Base-by-base conservation (phyloP, 169 alveolate genomes). In the Eimeria necatrix region DNA sequence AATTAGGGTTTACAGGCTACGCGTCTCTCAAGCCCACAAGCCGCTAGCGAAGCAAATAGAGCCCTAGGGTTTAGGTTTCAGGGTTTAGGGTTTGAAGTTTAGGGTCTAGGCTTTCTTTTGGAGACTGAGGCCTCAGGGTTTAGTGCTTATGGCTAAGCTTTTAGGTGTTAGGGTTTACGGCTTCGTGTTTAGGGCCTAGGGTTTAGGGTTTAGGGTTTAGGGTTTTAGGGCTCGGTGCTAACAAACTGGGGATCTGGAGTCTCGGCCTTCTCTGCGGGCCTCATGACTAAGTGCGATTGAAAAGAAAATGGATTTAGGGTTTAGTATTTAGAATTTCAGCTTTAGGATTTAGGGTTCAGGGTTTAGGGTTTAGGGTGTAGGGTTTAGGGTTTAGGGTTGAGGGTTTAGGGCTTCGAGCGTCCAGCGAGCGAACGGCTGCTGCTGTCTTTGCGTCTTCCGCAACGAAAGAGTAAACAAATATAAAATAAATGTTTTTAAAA, bases 381-480 rank as follows among this genome's bases (percentile, higher is more conserved):
- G 41, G 41, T 32, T 32, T 32, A 32, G 41, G 41, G 32, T 8
- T 68, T 68, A n/a, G 46, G 32, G 32, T 68, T 68, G 1, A 7
- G 78, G 78, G 78, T 3, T n/a, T 14, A 14, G 78, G 78, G 46
- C 14, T 10, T 14, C 14, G 32, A 18, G 32, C 18, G 46, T 80
- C 8, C 95, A 91, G 83, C 83, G 95, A 5, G 95, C 95, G 70
- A 91, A 68, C 48, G 8, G 12, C 46, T 68, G 78, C 78, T 68
- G 78, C 78, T 18, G 78, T 14, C 78, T 68, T 56, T 56, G 68
- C 32, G n/a, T 16, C 78, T 68, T 32, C 41, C 41, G 41, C 41
- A 32, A 0, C 41, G 41, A 32, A 32, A 32, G 41, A 32, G 41
- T 32, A 32, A 32, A 0, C 2, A 32, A 32, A 32, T 32, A 32